Percentiles rank a stretch among this genome's conserved stretches.
phyloP scores from a whole-genome alignment of 495 filamentous ascomycete genomes.

The Geoglossum glabrum region DNA sequence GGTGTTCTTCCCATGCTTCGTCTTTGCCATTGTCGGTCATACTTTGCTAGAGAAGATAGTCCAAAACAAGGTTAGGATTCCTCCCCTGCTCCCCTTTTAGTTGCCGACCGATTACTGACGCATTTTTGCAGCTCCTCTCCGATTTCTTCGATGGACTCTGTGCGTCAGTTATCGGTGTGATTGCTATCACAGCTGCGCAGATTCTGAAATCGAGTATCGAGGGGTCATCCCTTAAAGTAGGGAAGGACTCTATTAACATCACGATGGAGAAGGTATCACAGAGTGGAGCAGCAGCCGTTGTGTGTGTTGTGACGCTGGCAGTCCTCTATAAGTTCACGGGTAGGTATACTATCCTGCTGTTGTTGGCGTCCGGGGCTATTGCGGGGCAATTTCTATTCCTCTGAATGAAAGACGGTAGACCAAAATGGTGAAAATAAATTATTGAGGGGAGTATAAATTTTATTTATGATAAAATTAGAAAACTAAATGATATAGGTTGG shows the following conservation, averaged over 20 bases:
- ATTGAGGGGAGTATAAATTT: no score
- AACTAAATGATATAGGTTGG: no score
- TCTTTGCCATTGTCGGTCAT: slow-evolving; percentile 21
- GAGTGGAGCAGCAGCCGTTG: slow-evolving; percentile 6
- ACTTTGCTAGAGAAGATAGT: slow-evolving; percentile 17
- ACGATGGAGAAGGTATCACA: slow-evolving; percentile 4
- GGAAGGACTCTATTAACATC: slow-evolving; percentile 1
- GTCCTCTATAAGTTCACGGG: slow-evolving; percentile 16
- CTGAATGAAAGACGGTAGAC: not conserved
- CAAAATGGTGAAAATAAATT: no score
- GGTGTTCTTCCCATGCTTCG: slow-evolving; percentile 21
- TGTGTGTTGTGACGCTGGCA: slow-evolving; percentile 14
- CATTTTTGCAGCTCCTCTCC: slow-evolving; percentile 14
- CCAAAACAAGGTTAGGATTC: slow-evolving; percentile 15
- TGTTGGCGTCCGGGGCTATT: slow-evolving; percentile 12
- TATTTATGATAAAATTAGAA: no score
- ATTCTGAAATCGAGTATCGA: slow-evolving; percentile 13
- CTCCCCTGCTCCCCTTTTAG: not conserved
- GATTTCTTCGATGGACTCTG: slow-evolving; percentile 14
- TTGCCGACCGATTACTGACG: slow-evolving; percentile 1
- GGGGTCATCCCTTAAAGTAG: slow-evolving; percentile 4
- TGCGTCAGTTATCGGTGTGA: slow-evolving; percentile 20
- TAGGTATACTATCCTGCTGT: slow-evolving; percentile 13
- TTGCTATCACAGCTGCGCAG: slow-evolving; percentile 16
- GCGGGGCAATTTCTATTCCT: slow-evolving; percentile 17